phyloP scores from a whole-genome alignment of 192 early-diverging fungal genomes.

The Phycomyces nitens region DNA sequence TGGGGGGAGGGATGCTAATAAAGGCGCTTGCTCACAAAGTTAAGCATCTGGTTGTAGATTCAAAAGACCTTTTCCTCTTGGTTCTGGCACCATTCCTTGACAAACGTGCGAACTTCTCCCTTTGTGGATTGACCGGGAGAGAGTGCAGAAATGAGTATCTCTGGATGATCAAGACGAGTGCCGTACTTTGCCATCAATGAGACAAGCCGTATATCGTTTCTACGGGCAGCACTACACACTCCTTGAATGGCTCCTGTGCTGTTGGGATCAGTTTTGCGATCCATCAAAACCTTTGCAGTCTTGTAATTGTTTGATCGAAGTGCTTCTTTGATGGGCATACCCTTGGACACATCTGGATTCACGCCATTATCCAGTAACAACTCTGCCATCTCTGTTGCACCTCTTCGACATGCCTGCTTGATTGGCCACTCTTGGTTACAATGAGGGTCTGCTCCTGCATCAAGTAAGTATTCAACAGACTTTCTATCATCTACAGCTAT shows the following conservation, averaged over 20 bases:
- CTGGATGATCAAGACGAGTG: background rate
- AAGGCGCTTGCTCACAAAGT: too few relatives aligned
- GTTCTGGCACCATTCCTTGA: background rate
- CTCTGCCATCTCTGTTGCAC: background rate
- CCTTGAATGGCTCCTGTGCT: conserved; percentile 2
- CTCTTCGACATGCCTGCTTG: conserved; percentile 4
- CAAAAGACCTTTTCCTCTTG: too few relatives aligned
- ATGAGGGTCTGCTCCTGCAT: conserved; percentile 7
- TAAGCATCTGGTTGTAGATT: too few relatives aligned
- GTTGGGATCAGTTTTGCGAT: conserved; percentile 11
- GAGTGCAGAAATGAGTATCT: background rate
- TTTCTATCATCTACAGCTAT: background rate
- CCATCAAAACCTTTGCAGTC: background rate
- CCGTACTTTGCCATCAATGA: background rate
- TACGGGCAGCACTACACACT: background rate
- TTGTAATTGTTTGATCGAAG: background rate
- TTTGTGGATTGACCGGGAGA: background rate
- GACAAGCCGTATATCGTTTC: background rate
- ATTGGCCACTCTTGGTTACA: conserved; percentile 13
- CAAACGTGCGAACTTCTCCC: background rate
- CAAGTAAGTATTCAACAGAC: background rate
- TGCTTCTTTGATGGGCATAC: conserved; percentile 14
- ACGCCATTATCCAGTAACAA: background rate
- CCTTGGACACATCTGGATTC: background rate
- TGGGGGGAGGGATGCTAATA: too few relatives aligned